Evolutionary conservation across 2,329 filamentous ascomycete species (phyloP).

Genomic region (Apiospora pterosperma): DNA sequence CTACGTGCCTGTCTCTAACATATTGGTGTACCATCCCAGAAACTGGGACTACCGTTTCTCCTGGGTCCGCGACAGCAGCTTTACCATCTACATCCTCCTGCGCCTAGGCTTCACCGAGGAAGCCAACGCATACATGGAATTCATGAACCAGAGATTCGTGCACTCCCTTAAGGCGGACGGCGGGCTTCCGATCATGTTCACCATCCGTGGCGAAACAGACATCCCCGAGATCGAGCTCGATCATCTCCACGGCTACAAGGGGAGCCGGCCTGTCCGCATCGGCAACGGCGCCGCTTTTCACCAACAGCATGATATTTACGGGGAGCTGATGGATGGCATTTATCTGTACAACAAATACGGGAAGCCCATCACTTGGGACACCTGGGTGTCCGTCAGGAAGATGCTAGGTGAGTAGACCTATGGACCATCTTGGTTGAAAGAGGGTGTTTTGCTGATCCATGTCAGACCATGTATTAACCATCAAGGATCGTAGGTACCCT

Average conservation of each 20-base stretch:
- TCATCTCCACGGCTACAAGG: conserved; percentile 70
- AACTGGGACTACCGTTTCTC: conserved; percentile 75
- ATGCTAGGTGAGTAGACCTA: conserved; percentile 48
- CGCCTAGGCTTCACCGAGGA: conserved; percentile 73
- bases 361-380: conserved; percentile 72
- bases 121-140: conserved; percentile 74
- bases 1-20: not conserved
- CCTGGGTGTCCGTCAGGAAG: conserved; percentile 68
- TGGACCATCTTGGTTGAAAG: not conserved
- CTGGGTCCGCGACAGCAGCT: conserved; percentile 75
- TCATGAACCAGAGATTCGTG: conserved; percentile 69
- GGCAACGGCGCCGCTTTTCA: conserved; percentile 76
- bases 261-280: conserved; percentile 69
- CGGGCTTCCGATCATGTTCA: conserved; percentile 77
- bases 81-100: conserved; percentile 74
- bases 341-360: conserved; percentile 80
- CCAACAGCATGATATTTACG: conserved; percentile 73
- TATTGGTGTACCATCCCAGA: conserved; percentile 24
- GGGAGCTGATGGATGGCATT: conserved; percentile 69
- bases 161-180: conserved; percentile 57
- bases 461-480: conserved; percentile 64
- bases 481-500: conserved; percentile 49
- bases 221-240: conserved; percentile 67
- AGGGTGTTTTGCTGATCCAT: conserved; percentile 11
- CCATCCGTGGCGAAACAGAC: conserved; percentile 70